Evolutionary conservation across 768 basidiomycete species (phyloP).

Genomic region (Suillus lakei): DNA sequence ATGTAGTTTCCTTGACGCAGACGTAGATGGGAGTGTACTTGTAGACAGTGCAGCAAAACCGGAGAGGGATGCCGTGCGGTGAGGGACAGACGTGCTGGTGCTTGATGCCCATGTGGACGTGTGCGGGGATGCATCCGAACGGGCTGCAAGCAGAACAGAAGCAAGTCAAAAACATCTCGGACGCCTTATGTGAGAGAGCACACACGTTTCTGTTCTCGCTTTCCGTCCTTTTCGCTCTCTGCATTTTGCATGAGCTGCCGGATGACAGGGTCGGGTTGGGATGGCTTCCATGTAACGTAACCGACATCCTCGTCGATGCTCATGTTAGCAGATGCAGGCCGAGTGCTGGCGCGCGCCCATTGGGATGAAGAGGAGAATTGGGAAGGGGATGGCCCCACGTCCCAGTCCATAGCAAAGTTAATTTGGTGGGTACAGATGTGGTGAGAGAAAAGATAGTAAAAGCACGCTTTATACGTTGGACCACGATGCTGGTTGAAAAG

Average conservation of each 20-base stretch:
- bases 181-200: not conserved
- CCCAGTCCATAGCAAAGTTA: constrained; percentile 6
- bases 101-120: not conserved
- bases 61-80: not conserved
- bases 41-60: not conserved
- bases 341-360: constrained; percentile 1
- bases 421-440: not conserved
- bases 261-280: not conserved
- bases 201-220: not conserved
- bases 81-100: not conserved
- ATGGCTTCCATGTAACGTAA: not conserved
- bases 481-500: not conserved
- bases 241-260: not conserved
- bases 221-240: not conserved
- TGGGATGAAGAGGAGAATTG: constrained; percentile 6
- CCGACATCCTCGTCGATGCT: not conserved
- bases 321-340: not conserved
- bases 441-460: not conserved
- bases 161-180: not conserved
- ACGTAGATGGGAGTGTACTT: not conserved
- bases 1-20: not conserved
- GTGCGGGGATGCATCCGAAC: not conserved
- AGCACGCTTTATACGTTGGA: not conserved
- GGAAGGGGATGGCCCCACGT: not conserved
- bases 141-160: not conserved